These are phyloP conservation scores for Oryza glaberrima DNA, from an alignment of 176 grass and related monocot species.

Conservation along the genomic window DNA sequence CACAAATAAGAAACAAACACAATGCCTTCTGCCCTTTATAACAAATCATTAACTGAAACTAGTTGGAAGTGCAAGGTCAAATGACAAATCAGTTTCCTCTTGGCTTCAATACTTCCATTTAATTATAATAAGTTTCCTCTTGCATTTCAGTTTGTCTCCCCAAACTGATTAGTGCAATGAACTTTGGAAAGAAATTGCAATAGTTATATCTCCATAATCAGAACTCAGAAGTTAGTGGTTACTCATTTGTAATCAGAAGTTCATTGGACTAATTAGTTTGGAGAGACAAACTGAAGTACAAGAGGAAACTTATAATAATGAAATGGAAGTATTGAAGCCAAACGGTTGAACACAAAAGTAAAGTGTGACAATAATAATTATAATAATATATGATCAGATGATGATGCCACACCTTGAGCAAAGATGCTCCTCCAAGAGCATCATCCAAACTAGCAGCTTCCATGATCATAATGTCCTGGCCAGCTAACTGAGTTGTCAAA, in stretches of 20 bases:
- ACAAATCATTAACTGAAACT: neutral
- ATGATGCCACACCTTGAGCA: slow-evolving; percentile 46
- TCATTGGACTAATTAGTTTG: slow-evolving; percentile 1
- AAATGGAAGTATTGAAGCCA: slow-evolving; percentile 12
- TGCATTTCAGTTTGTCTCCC: no score
- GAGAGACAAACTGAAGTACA: neutral
- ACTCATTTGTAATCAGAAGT: neutral
- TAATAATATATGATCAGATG: slow-evolving; percentile 9
- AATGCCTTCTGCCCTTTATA: neutral
- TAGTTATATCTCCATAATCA: slow-evolving; percentile 23
- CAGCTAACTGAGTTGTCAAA: slow-evolving; percentile 41
- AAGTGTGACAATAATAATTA: neutral
- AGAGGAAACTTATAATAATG: neutral
- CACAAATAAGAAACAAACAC: slow-evolving; percentile 13
- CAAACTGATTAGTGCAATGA: neutral
- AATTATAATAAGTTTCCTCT: no score
- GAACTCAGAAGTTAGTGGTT: neutral
- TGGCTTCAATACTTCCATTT: no score
- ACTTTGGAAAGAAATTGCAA: neutral
- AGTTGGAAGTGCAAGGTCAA: slow-evolving; percentile 15
- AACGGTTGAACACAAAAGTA: neutral
- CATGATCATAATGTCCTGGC: slow-evolving; percentile 38
- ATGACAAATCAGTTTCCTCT: neutral
- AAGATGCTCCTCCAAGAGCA: slow-evolving; percentile 40
- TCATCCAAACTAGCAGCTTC: slow-evolving; percentile 49